Conservation (phyloP, 352 stramenopile genomes). For the Globisporangium nagaii region DNA sequence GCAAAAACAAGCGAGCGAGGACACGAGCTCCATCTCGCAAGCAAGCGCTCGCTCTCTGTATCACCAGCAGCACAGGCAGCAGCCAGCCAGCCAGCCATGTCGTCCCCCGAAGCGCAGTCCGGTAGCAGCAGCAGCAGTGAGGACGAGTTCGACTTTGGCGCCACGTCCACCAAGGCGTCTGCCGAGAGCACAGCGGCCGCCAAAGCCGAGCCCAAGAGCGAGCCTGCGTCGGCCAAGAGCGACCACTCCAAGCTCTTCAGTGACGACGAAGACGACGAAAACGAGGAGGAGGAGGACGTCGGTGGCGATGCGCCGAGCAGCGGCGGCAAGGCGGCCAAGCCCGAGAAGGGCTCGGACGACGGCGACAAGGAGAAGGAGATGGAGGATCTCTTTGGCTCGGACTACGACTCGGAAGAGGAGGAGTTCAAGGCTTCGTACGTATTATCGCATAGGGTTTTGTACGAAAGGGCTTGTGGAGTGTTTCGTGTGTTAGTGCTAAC, state of each 20-base stretch:
- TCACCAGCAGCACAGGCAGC: too few relatives aligned
- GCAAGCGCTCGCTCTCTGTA: neutral
- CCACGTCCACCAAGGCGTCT: constrained; percentile 20
- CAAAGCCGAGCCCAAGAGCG: constrained; percentile 3
- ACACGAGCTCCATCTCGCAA: neutral
- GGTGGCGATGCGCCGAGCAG: constrained; percentile 12
- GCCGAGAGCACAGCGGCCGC: constrained; percentile 7
- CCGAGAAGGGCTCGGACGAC: constrained; percentile 19
- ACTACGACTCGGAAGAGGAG: constrained; percentile 87
- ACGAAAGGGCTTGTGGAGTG: neutral
- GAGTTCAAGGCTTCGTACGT: constrained; percentile 85
- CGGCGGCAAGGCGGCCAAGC: constrained; percentile 13
- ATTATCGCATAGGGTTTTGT: neutral
- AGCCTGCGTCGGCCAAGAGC: constrained; percentile 4
- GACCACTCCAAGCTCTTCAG: constrained; percentile 60
- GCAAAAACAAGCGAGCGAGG: neutral
- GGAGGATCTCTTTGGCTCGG: constrained; percentile 85
- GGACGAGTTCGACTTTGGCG: constrained; percentile 69
- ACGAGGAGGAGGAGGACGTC: constrained; percentile 34
- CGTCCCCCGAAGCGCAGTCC: constrained; percentile 52
- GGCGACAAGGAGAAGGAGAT: constrained; percentile 76
- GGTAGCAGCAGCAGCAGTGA: constrained; percentile 66
- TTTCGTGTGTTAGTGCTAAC: neutral
- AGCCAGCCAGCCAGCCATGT: constrained; percentile 44
- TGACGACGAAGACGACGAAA: constrained; percentile 61